Evolutionary conservation across 176 grass and related monocot species (phyloP), one percentile per base, ranked within the genome.

Genomic region (Juncus effusus): DNA sequence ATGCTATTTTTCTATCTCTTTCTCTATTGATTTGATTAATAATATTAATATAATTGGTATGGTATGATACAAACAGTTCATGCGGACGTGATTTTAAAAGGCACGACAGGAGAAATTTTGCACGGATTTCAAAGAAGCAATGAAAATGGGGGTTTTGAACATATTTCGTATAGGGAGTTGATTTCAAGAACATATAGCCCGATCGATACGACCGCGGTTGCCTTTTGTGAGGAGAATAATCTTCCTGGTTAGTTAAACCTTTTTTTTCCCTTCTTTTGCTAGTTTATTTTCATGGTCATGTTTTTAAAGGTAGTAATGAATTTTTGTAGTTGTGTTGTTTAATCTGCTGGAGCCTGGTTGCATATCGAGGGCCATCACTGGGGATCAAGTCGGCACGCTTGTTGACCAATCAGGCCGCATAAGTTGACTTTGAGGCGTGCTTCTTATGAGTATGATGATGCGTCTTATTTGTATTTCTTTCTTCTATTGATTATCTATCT

Each of bases 141-240:
- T 62, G 75, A 49, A 8, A 85, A 51, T 61, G 13, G 67, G 28
- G 12, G 69, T 16, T 94, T 90, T 85, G 95, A 99, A 64, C 89
- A 94, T 70, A 85, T 99, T 60, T 94, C 95, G 16, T 94, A 78
- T 74, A 84, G 89, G 69, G 89, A 99, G 76, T 76, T 99, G 49
- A 72, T 73, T 69, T 75, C 80, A 61, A 90, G 89, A 87, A 88
- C 76, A 38, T 85, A 76, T 58, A 90, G 80, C 60, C 84, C 79
- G 68, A 85, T 99, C 75, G 89, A 99, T 68, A 87, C 88, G 80
- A 89, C 95, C 51, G 86, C 95, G 60, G 62, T 99, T 78, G 92
- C 86, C 13, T 87, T 87, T 42, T 99, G 95, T n/a, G 85, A 94
- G 77, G 95, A 99, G 63, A 99, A 94, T 75, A 93, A 94, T 64